Evolutionary conservation across 1,284 basidiomycete genomes (phyloP), one percentile per base, ranked within the genome.

Genomic region (Hortiboletus rubellus): DNA sequence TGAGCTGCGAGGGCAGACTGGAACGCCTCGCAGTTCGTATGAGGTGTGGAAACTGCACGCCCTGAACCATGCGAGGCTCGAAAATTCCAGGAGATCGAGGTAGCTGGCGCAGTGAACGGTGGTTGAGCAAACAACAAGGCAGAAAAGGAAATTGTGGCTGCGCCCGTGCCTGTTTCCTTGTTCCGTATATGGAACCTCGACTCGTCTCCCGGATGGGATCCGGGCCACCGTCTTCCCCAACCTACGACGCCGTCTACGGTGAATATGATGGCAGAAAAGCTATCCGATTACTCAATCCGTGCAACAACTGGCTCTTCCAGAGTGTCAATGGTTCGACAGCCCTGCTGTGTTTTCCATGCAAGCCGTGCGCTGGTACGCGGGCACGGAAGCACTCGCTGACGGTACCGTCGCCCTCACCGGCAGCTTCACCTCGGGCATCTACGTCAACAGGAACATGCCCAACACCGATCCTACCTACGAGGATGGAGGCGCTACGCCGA

Each of bases 371-470:
- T 96, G 92, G 93, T 95, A 22, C 22, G 95, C 60, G 90, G 85
- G 88, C 11, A 91, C 92, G 42, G 89, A 92, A 67, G 74, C 87
- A 22, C 78, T 89, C 5, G 86, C 77, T 0, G 81, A 90, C 60
- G 88, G 89, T 27, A 76, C 78, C 3, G 70, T 92, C 54, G 88
- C 83, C 30, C 74, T 93, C 53, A 86, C 91, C 42, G 90, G 91
- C 48, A 90, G 91, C n/a, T 89, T 92, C 71, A 81, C 85, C 46
- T 89, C 87, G 67, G 94, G 94, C 60, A 87, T 88, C 18, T 94
- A 94, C 72, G 82, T 94, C 72, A 96, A 96, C 73, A 81, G 92
- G 30, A 94, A 89, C 68, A 78, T 74, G 37, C 87, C 87, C 36
- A 87, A 87, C 64, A 70, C 61, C 12, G 85, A 88, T 65, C 86